These are phyloP conservation scores for Cytospora chrysosperma DNA, from an alignment of 2,329 filamentous ascomycete species.

Conservation along the genomic window DNA sequence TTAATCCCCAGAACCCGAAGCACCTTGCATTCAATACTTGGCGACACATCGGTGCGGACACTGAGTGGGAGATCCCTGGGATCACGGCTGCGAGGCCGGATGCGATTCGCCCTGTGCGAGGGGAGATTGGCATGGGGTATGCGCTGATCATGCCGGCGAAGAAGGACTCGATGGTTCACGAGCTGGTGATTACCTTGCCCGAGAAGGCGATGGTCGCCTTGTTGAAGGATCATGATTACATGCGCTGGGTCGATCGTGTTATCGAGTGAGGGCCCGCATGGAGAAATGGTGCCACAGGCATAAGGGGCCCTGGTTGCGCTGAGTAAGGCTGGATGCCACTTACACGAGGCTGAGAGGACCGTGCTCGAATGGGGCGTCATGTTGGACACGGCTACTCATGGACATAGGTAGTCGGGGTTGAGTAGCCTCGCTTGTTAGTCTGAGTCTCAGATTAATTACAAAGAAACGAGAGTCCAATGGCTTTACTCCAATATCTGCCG, in stretches of 20 bases:
- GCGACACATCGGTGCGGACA: slow-evolving; percentile 32
- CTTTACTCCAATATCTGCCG: background rate
- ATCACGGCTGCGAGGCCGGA: slow-evolving; percentile 27
- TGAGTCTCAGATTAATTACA: background rate
- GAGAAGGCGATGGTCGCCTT: slow-evolving; percentile 32
- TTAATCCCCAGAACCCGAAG: slow-evolving; percentile 41
- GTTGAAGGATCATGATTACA: slow-evolving; percentile 30
- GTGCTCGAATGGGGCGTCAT: background rate
- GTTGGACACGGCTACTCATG: background rate
- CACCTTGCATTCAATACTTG: slow-evolving; percentile 42
- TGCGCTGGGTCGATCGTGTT: slow-evolving; percentile 31
- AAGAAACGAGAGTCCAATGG: background rate
- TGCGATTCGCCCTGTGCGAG: slow-evolving; percentile 34
- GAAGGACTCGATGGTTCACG: slow-evolving; percentile 27
- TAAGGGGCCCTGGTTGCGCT: background rate
- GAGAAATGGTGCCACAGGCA: background rate
- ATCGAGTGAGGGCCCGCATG: slow-evolving; percentile 18
- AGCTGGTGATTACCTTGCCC: slow-evolving; percentile 36
- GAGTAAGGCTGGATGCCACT: background rate
- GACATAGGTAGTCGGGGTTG: background rate
- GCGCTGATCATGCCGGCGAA: slow-evolving; percentile 35
- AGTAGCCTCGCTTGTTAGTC: background rate
- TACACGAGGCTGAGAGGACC: background rate
- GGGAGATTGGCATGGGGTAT: slow-evolving; percentile 33
- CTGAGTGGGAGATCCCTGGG: slow-evolving; percentile 37